phyloP scores from a whole-genome alignment of 768 basidiomycete species.

The Xerocomus potaroensis region DNA sequence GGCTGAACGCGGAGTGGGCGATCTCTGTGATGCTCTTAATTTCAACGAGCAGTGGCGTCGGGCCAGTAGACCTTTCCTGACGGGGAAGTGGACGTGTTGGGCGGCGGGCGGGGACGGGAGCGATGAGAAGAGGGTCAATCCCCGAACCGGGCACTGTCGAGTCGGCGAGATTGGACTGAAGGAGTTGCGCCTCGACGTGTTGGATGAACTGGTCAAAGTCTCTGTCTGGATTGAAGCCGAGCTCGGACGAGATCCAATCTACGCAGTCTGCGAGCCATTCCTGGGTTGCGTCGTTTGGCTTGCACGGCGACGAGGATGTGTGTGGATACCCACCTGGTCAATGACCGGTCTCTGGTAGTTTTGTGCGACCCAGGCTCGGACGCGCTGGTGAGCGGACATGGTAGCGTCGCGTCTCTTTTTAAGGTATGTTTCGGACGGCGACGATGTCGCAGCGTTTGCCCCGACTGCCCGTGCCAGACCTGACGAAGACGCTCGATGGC shows the following conservation, averaged over 20 bases:
- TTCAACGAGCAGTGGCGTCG: constrained; percentile 64
- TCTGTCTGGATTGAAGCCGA: constrained; percentile 41
- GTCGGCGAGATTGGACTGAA: constrained; percentile 67
- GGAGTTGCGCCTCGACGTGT: constrained; percentile 59
- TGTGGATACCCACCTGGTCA: constrained; percentile 46
- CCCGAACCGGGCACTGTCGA: constrained; percentile 72
- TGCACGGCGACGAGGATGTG: background rate
- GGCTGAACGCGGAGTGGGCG: constrained; percentile 74
- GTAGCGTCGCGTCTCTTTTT: constrained; percentile 6
- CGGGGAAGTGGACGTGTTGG: constrained; percentile 3
- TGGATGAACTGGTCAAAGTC: constrained; percentile 50
- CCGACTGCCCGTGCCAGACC: constrained; percentile 78
- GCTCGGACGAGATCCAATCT: constrained; percentile 52
- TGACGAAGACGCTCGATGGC: constrained; percentile 66
- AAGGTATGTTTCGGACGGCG: constrained; percentile 15
- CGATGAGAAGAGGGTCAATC: constrained; percentile 33
- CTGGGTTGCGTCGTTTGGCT: constrained; percentile 35
- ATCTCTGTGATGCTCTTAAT: constrained; percentile 79
- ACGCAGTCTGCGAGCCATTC: constrained; percentile 77
- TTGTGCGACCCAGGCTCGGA: constrained; percentile 51
- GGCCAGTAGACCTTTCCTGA: constrained; percentile 27
- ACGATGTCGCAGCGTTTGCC: constrained; percentile 40
- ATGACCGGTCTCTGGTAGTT: constrained; percentile 59
- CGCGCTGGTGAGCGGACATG: constrained; percentile 26
- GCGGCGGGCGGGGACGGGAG: constrained; percentile 6